Evolutionary conservation across 1,139 yeast species (phyloP).

Genomic region (Magnusiomyces sp.): DNA sequence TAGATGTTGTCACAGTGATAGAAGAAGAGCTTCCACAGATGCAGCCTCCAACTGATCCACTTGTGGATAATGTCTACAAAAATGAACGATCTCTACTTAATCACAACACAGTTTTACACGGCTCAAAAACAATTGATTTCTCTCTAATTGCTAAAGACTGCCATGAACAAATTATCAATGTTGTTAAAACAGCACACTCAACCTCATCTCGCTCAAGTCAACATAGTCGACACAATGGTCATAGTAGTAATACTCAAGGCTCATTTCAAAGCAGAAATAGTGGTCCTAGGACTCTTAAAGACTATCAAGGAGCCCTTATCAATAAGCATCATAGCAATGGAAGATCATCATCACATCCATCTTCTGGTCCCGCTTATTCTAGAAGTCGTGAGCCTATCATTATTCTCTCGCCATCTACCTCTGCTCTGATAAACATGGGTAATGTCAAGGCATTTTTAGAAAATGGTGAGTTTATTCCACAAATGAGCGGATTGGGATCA

Average conservation of each 20-base stretch:
- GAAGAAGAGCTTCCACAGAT: not conserved
- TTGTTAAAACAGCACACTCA: not conserved
- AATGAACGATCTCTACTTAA: constrained; percentile 64
- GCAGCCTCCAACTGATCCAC: constrained; percentile 41
- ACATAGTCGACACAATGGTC: not conserved
- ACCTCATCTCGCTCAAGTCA: not conserved
- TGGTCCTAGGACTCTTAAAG: not conserved
- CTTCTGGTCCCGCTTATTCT: constrained; percentile 1
- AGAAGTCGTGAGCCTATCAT: constrained; percentile 65
- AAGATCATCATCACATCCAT: not conserved
- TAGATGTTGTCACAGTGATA: not conserved
- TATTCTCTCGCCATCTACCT: constrained; percentile 87
- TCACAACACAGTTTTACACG: constrained; percentile 75
- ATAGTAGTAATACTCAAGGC: not conserved
- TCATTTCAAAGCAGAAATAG: too few species aligned
- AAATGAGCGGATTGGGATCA: constrained; percentile 35
- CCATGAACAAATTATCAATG: constrained; percentile 50
- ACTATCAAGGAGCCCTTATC: constrained; percentile 4
- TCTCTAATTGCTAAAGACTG: constrained; percentile 63
- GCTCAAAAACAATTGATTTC: constrained; percentile 56
- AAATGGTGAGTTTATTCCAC: constrained; percentile 61
- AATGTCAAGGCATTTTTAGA: constrained; percentile 80
- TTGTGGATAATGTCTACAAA: constrained; percentile 43
- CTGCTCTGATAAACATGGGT: constrained; percentile 71
- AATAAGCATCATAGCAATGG: constrained; percentile 9